Base-by-base conservation (phyloP, 2,329 filamentous ascomycete species). In the Claviceps quebecensis region DNA sequence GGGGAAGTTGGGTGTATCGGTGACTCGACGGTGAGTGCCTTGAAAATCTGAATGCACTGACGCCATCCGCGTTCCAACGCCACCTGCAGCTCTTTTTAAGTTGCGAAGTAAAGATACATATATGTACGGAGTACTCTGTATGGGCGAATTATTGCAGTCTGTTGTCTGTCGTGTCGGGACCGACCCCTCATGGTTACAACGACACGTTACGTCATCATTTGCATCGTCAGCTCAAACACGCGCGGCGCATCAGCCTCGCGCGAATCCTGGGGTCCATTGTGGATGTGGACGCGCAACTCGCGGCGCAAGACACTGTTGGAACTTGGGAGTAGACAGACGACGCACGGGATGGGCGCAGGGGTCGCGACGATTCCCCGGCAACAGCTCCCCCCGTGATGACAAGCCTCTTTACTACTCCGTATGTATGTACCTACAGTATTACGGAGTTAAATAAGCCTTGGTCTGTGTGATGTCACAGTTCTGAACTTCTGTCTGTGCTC, bases 271-370 rank as follows among this genome's bases (percentile, higher is more conserved):
- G 22, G 40, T n/a, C 22, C 22, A 29, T 46, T 34, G 50, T 52
- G 46, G 39, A 44, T 45, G 36, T 40, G 45, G 46, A 52, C 50
- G 50, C 46, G 50, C 40, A 48, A 48, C 22, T 23, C 5, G 22
- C 22, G 5, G 19, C 5, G 22, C 22, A 23, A 23, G 22, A 23
- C 22, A 23, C 22, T 23, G 22, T 1, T 23, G 19, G 19, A 19
- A 19, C 19, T 19, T 19, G 19, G 19, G 2, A 19, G 23, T 23
- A 43, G 2, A 43, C 19, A 23, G 9, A 6, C 41, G 17, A 43
- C 19, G 14, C 19, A 44, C 22, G 14, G 14, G 26, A 14, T 16
- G 22, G 26, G 14, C 19, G 43, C 6, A 22, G 40, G 17, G 39
- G n/a, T 41, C 8, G n/a, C 39, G 4, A 41, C 16, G 39, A 17